Conservation (phyloP, 257 asterid genomes). For the Solanum paucissectum region DNA sequence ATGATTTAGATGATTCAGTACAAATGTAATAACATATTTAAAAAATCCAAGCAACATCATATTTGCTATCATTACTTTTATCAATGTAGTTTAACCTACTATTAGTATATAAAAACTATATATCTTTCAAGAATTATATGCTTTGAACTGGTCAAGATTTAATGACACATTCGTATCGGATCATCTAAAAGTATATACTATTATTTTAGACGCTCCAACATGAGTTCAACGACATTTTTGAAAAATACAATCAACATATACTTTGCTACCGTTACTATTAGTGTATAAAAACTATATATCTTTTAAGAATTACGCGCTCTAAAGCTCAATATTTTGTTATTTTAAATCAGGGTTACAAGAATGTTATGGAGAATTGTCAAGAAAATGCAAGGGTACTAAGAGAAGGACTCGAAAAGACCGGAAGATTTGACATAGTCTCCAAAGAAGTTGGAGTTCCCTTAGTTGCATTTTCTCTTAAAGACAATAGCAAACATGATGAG, state of each 20-base stretch:
- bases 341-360: constrained; percentile 44
- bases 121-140: too few relatives aligned
- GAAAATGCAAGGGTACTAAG: constrained; percentile 61
- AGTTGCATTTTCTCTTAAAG: constrained; percentile 84
- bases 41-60: too few relatives aligned
- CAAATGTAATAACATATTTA: neutral
- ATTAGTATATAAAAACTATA: too few relatives aligned
- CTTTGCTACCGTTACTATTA: neutral
- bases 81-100: too few relatives aligned
- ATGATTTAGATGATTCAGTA: neutral
- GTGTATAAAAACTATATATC: neutral
- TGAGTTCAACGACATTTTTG: neutral
- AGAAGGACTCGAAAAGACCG: constrained; percentile 58
- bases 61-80: too few relatives aligned
- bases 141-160: too few relatives aligned
- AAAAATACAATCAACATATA: neutral
- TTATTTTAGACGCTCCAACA: too few relatives aligned
- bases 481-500: constrained; percentile 57
- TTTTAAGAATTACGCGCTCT: neutral
- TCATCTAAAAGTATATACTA: too few relatives aligned
- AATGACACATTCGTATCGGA: rapidly evolving
- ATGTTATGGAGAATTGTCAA: constrained; percentile 76
- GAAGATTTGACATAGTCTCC: constrained; percentile 59
- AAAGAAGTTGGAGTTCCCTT: constrained; percentile 82
- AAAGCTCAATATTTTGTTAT: neutral